Base-by-base conservation (phyloP, 179 eudicot species). In the Silene coronaria region DNA sequence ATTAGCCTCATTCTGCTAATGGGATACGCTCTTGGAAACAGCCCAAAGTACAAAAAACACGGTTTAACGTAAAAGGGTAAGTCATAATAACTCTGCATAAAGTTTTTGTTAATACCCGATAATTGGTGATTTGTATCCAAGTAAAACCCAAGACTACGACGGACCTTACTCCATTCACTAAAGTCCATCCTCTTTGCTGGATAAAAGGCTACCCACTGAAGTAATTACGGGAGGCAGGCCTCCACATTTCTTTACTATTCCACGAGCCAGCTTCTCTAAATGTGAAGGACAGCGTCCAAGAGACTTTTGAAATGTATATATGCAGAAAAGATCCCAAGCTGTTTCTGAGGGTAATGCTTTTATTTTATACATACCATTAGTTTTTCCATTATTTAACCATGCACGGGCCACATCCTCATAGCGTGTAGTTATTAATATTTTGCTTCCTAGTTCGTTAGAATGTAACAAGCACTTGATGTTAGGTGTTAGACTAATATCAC, bases 161-260 rank as follows among this genome's bases (percentile, higher is more conserved):
- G 27, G 9, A 82, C 73, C 7, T 38, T 82, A 19, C 78, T 17
- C 87, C 87, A 85, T 48, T 63, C 80, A 16, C 24, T 2, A 0
- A 38, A 27, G 69, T 32, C 59, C 59, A n/a, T 61, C 19, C 4
- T 45, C 11, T 66, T 77, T 77, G 10, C 19, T 59, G 9, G 83
- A 74, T 57, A 83, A 45, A 62, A 83, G 30, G 70, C 62, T 21
- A 2, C 83, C 85, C 21, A 85, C 68, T 36, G 53, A 65, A 5
- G 72, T 61, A 10, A 85, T 82, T 68, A 75, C 81, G 1, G 71
- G 80, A 10, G 87, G 87, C n/a, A 85, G 57, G 46, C 85, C 87
- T 22, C 74, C 80, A 70, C 87, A 82, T 51, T 63, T 82, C 27
- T 48, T 42, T 16, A 80, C 79, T 9, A 85, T 55, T 7, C 46